Evolutionary conservation across 805 yeast genomes (phyloP).

Genomic region (Zygotorulaspora chibaensis): DNA sequence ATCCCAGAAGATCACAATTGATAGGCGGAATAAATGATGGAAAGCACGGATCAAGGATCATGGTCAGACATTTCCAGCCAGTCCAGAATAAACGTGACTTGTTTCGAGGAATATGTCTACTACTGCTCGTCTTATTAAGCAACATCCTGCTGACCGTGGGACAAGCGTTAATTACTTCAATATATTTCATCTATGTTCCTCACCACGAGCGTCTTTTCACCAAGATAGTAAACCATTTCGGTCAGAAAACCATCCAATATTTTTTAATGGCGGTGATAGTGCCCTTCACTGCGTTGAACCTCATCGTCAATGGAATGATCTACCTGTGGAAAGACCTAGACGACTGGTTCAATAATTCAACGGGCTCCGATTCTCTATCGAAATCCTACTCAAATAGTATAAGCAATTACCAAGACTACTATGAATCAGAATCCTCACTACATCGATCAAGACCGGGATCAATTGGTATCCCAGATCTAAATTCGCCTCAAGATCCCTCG

Average conservation of each 20-base stretch:
- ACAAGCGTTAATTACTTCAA: slow-evolving; percentile 35
- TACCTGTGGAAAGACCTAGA: slow-evolving; percentile 27
- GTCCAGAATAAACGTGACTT: slow-evolving; percentile 10
- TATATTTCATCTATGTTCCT: slow-evolving; percentile 41
- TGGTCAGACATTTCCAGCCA: slow-evolving; percentile 8
- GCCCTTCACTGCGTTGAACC: slow-evolving; percentile 30
- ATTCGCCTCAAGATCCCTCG: slow-evolving; percentile 1
- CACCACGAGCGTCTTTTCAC: slow-evolving; percentile 33
- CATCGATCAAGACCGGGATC: slow-evolving; percentile 8
- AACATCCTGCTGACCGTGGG: slow-evolving; percentile 31
- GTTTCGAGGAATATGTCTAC: slow-evolving; percentile 9
- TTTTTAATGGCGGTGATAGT: slow-evolving; percentile 32
- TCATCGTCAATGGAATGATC: slow-evolving; percentile 17
- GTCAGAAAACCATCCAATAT: slow-evolving; percentile 28
- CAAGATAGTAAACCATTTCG: slow-evolving; percentile 33
- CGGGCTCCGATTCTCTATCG: slow-evolving; percentile 4
- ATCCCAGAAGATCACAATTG: neutral
- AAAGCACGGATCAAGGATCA: neutral
- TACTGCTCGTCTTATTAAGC: slow-evolving; percentile 16
- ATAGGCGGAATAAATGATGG: neutral
- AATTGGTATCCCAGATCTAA: neutral
- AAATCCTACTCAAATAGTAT: slow-evolving; percentile 1
- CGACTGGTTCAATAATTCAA: slow-evolving; percentile 14
- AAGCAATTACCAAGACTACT: slow-evolving; percentile 11
- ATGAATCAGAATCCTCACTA: slow-evolving; percentile 11